Evolutionary conservation across 495 filamentous ascomycete genomes (phyloP).

Genomic region (Diplogelasinospora grovesii): DNA sequence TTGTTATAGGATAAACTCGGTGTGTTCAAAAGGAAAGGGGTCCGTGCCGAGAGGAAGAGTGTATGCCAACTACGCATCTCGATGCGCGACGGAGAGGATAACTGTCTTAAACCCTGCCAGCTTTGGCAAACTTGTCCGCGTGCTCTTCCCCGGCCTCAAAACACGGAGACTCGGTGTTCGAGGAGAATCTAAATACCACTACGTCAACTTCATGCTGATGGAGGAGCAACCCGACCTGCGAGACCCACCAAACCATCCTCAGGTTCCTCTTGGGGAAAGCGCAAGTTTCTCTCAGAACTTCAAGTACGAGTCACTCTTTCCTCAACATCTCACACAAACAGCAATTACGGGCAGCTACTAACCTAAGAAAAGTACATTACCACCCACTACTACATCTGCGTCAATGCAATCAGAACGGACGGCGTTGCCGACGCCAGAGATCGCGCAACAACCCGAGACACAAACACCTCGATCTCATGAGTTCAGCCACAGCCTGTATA

Average conservation of each 20-base stretch:
- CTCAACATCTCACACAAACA: no score
- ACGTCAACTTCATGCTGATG: constrained; percentile 74
- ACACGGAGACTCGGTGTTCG: constrained; percentile 87
- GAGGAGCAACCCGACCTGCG: constrained; percentile 51
- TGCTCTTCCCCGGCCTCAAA: constrained; percentile 90
- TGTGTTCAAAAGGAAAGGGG: constrained; percentile 70
- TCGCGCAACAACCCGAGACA: constrained; percentile 24
- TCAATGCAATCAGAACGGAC: constrained; percentile 49
- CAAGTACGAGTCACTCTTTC: constrained; percentile 26
- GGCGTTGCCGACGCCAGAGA: constrained; percentile 60
- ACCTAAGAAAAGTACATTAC: constrained; percentile 22
- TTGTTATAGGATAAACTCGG: constrained; percentile 64
- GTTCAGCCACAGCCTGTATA: constrained; percentile 41
- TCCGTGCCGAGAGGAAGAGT: constrained; percentile 89
- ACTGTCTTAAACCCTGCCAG: constrained; percentile 92
- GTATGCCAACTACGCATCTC: constrained; percentile 84
- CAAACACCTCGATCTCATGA: constrained; percentile 19
- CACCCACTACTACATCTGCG: constrained; percentile 13
- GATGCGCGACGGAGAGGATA: constrained; percentile 86
- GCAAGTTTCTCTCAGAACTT: constrained; percentile 33
- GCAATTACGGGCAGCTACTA: no score
- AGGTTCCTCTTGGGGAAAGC: constrained; percentile 31
- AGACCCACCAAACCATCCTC: constrained; percentile 28
- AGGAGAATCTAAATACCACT: constrained; percentile 98
- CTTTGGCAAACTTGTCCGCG: constrained; percentile 93